Evolutionary conservation across 2,329 filamentous ascomycete species (phyloP).

Genomic region (Metarhizium guizhouense): DNA sequence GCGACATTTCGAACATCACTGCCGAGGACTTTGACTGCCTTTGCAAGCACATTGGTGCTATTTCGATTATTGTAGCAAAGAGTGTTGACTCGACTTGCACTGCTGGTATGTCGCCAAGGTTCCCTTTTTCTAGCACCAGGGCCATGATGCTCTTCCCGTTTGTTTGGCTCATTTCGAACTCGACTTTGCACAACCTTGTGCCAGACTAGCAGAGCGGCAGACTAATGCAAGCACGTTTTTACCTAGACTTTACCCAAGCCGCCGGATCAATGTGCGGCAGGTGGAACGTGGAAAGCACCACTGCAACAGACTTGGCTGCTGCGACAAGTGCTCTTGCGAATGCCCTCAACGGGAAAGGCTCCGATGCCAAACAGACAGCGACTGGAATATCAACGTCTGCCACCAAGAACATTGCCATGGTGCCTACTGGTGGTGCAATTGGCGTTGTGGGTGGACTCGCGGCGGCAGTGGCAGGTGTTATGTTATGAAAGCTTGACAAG

Average conservation of each 20-base stretch:
- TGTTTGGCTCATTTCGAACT: too few species aligned
- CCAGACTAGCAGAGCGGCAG: too few species aligned
- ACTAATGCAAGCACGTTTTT: too few species aligned
- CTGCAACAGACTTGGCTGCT: background rate
- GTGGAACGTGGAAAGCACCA: background rate
- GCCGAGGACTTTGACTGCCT: background rate
- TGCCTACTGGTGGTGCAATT: background rate
- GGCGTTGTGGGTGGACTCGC: background rate
- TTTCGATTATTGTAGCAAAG: too few species aligned
- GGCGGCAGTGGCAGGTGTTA: too few species aligned
- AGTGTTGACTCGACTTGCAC: too few species aligned
- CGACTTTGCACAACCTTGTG: too few species aligned
- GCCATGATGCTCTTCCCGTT: too few species aligned
- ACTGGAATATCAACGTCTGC: background rate
- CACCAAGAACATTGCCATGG: background rate
- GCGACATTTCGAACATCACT: background rate
- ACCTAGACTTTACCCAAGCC: too few species aligned
- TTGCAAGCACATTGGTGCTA: background rate
- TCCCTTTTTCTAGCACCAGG: too few species aligned
- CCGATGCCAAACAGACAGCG: background rate
- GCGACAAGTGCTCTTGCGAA: background rate
- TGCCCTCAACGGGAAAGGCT: background rate
- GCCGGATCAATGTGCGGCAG: background rate
- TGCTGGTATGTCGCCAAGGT: too few species aligned
- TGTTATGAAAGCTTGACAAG: too few species aligned